Evolutionary conservation across 169 alveolate species (phyloP).

Genomic region (Theileria annulata): DNA sequence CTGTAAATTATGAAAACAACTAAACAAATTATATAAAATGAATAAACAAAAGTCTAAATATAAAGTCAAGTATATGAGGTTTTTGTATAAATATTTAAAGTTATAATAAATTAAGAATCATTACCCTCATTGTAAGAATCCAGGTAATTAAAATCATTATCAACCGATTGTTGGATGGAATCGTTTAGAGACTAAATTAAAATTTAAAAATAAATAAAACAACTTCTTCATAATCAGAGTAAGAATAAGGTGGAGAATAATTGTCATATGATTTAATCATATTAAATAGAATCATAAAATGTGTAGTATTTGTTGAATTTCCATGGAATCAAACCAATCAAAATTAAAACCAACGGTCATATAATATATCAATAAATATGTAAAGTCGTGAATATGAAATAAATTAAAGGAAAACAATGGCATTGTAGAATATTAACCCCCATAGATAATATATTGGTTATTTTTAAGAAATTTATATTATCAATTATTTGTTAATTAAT

Average conservation of each 20-base stretch:
- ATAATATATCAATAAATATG: neutral
- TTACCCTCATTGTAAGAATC: neutral
- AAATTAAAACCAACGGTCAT: neutral
- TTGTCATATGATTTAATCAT: neutral
- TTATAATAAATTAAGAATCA: neutral
- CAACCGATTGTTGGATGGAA: neutral
- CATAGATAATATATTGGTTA: neutral
- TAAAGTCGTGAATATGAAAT: neutral
- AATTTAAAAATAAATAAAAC: neutral
- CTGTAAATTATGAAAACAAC: slow-evolving; percentile 3
- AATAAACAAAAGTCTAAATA: neutral
- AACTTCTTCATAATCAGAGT: slow-evolving; percentile 17
- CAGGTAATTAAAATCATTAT: neutral
- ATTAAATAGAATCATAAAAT: neutral
- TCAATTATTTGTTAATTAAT: neutral
- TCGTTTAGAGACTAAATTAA: slow-evolving; percentile 1
- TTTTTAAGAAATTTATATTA: neutral
- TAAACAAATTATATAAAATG: neutral
- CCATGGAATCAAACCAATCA: neutral
- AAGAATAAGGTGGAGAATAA: neutral
- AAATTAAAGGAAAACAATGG: neutral
- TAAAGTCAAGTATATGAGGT: no score
- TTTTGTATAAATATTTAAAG: no score
- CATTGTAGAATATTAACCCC: neutral
- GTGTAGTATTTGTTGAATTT: neutral